Percentiles rank a stretch among this genome's conserved stretches.
Conservation (phyloP, 1,284 basidiomycete genomes). For the Ganoderma sinense region DNA sequence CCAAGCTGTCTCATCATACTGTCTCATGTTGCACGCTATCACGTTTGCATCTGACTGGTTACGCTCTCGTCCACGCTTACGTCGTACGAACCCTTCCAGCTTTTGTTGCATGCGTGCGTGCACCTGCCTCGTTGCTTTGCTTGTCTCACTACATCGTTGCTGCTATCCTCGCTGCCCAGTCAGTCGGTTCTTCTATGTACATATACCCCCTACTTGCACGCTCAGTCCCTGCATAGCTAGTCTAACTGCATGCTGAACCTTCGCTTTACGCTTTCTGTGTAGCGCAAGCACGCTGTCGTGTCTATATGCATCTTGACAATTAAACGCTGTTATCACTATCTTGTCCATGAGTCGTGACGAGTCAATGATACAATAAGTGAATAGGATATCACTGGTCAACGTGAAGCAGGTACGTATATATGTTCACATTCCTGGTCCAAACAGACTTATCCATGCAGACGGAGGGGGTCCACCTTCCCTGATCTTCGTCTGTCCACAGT, state of each 20-base stretch:
- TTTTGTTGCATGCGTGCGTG: constrained; percentile 29
- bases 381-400: neutral
- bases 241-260: constrained; percentile 26
- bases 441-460: constrained; percentile 72
- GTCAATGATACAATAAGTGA: neutral
- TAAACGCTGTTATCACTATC: constrained; percentile 14
- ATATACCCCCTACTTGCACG: constrained; percentile 1
- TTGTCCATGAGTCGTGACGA: neutral
- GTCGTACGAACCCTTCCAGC: constrained; percentile 19
- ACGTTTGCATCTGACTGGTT: constrained; percentile 14
- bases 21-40: constrained; percentile 26
- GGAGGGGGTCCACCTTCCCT: constrained; percentile 68
- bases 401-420: neutral
- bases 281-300: constrained; percentile 30
- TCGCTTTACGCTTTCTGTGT: constrained; percentile 17
- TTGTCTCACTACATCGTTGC: constrained; percentile 25
- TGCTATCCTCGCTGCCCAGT: constrained; percentile 8
- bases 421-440: constrained; percentile 58
- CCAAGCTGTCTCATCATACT: constrained; percentile 25
- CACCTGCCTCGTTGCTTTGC: constrained; percentile 1
- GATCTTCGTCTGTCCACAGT: constrained; percentile 74
- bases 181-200: constrained; percentile 15
- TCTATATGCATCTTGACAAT: constrained; percentile 22
- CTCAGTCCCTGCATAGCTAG: constrained; percentile 30
- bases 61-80: constrained; percentile 23